These are phyloP conservation scores for Globisporangium nunn DNA, from an alignment of 352 stramenopile species.

Conservation along the genomic window DNA sequence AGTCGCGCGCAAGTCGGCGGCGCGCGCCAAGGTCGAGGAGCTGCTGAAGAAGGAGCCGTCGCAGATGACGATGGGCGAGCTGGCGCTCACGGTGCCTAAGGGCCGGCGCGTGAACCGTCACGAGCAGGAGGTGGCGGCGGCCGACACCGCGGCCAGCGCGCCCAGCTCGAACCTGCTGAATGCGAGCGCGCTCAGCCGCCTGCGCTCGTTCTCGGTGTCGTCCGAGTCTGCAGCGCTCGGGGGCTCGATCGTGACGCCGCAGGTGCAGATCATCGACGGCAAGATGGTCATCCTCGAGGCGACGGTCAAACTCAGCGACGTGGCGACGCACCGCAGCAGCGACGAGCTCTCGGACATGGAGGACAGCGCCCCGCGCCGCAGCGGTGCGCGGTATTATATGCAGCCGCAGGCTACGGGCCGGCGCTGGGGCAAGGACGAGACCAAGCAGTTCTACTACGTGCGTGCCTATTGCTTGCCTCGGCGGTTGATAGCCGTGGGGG, in stretches of 20 bases:
- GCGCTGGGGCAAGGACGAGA: slow-evolving; percentile 77
- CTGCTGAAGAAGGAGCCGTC: slow-evolving; percentile 63
- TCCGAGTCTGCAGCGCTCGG: slow-evolving; percentile 54
- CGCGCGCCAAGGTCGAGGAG: slow-evolving; percentile 45
- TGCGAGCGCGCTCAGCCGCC: slow-evolving; percentile 35
- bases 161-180: slow-evolving; percentile 26
- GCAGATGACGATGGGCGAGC: slow-evolving; percentile 81
- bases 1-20: slow-evolving; percentile 10
- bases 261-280: slow-evolving; percentile 81
- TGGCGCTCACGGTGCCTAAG: slow-evolving; percentile 70
- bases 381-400: slow-evolving; percentile 31
- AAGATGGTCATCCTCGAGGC: slow-evolving; percentile 77
- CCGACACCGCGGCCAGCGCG: slow-evolving; percentile 19
- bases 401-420: slow-evolving; percentile 38
- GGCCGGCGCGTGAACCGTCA: slow-evolving; percentile 46
- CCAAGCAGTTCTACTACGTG: slow-evolving; percentile 86
- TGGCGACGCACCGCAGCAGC: slow-evolving; percentile 19
- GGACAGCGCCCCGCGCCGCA: slow-evolving; percentile 25
- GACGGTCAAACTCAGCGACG: slow-evolving; percentile 58
- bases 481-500: no score
- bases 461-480: slow-evolving; percentile 6
- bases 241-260: slow-evolving; percentile 63
- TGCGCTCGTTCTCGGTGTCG: slow-evolving; percentile 53
- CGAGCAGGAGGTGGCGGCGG: slow-evolving; percentile 45
- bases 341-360: slow-evolving; percentile 20